Conservation (phyloP, 768 basidiomycete genomes). For the Crassisporium funariophilum region DNA sequence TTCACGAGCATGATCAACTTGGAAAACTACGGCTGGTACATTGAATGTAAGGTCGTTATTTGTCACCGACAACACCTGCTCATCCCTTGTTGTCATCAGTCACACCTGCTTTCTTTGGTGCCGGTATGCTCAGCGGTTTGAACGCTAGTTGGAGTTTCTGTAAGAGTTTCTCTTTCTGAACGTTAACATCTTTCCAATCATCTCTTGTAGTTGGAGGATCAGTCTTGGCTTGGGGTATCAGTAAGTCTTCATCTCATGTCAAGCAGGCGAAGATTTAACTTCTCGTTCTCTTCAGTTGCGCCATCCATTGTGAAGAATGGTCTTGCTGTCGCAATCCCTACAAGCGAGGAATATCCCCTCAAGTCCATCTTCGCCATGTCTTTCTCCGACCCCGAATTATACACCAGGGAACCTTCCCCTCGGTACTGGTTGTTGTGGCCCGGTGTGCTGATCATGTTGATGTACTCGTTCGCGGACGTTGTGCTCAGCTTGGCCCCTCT, state of each 20-base stretch:
- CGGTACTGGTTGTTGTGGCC: constrained; percentile 69
- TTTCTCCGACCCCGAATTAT: constrained; percentile 44
- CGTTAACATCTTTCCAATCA: constrained; percentile 1
- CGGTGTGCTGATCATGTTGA: constrained; percentile 61
- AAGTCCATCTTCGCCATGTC: constrained; percentile 48
- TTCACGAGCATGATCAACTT: constrained; percentile 59
- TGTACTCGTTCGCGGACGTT: constrained; percentile 61
- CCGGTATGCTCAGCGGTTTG: constrained; percentile 58
- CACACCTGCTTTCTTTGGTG: constrained; percentile 61
- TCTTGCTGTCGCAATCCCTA: constrained; percentile 43
- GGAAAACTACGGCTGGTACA: constrained; percentile 60
- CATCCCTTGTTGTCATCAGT: constrained; percentile 24
- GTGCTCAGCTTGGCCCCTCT: constrained; percentile 41
- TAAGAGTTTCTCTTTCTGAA: constrained; percentile 28
- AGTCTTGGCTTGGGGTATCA: constrained; percentile 63
- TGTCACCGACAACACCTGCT: background rate
- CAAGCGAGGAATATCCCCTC: constrained; percentile 42
- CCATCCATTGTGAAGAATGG: constrained; percentile 56
- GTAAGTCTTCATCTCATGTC: constrained; percentile 24
- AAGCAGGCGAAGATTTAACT: background rate
- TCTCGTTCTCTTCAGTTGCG: constrained; percentile 38
- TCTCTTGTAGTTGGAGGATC: constrained; percentile 46
- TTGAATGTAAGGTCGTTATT: constrained; percentile 44
- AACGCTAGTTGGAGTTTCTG: constrained; percentile 62
- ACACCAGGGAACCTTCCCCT: constrained; percentile 48